These are phyloP conservation scores for Deinandra increscens DNA, from an alignment of 129 eudicot species.

Conservation along the genomic window DNA sequence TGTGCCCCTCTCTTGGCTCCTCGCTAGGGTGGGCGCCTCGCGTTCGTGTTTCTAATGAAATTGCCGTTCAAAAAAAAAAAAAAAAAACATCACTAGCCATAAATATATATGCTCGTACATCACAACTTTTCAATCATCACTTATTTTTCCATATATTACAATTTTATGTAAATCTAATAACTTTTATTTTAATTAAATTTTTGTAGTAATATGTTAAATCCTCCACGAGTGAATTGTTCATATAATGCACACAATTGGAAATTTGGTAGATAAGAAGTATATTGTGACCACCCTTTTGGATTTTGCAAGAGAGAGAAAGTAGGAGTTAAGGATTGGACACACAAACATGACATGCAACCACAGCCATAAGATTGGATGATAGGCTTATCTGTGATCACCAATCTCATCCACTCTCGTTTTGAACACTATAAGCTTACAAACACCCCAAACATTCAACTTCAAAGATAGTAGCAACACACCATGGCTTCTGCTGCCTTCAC, in stretches of 20 bases:
- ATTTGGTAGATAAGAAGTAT: constrained; percentile 27
- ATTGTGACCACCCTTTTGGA: constrained; percentile 29
- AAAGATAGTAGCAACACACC: constrained; percentile 6
- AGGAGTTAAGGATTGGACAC: constrained; percentile 30
- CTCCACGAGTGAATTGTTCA: not conserved
- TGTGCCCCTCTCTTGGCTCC: too few species aligned
- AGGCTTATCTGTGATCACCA: constrained; percentile 59
- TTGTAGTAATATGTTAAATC: not conserved
- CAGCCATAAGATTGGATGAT: constrained; percentile 70
- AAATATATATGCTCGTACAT: too few species aligned
- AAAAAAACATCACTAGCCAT: too few species aligned
- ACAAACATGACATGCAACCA: constrained; percentile 39
- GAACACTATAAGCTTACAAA: constrained; percentile 37
- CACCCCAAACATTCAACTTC: constrained; percentile 27
- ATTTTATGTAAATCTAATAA: too few species aligned
- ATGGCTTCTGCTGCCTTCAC: constrained; percentile 73
- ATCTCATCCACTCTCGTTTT: constrained; percentile 63
- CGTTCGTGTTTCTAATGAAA: too few species aligned
- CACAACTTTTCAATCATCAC: too few species aligned
- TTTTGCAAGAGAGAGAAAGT: constrained; percentile 28
- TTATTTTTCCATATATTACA: too few species aligned
- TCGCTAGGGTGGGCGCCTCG: too few species aligned
- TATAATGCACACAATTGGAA: not conserved
- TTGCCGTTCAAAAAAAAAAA: too few species aligned
- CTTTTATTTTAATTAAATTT: too few species aligned